Base-by-base conservation (phyloP, 257 asterid species). In the Thymus quinquecostatus region DNA sequence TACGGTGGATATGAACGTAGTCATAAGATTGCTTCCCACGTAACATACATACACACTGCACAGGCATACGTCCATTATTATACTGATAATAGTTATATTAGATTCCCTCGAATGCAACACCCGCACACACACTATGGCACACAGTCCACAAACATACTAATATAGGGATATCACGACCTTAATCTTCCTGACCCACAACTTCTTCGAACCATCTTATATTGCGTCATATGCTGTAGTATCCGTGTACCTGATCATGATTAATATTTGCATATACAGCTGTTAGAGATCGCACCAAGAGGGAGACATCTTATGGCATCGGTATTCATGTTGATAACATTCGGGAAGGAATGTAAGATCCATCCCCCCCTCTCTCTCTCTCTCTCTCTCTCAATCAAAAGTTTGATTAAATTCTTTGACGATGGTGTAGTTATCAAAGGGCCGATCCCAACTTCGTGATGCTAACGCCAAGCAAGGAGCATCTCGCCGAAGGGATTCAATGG, bases 401-500 rank as follows among this genome's bases (percentile, higher is more conserved):
- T 10, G 3, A 29, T 11, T 57, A 12, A 32, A 0, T 54, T 47
- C 58, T 14, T 32, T 58, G 30, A 32, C 10, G 10, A 57, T 4
- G 28, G 36, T 36, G 64, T 96, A 92, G 98, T 74, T 92, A 92
- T 68, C 84, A 92, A 71, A 89, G 96, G 83, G 96, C 96, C 4
- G 96, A 92, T 82, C 98, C 96, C 27, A 92, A 92, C 82, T 92
- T 84, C 21, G 96, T 92, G 60, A 92, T 92, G 98, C 82, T 92
- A 77, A 92, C 98, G 5, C 96, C 98, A 55, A 92, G 77, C 84
- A 92, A 89, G 77, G 98, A 92, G 85, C 98, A 92, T 82, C 85
- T 92, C 64, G 98, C 98, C 6, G 92, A 92, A 77, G 98, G 96
- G 77, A 79, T 89, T 65, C 96, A 86, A 34, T 92, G 98, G 96